phyloP scores from a whole-genome alignment of 306 rosid genomes.

The Rosa persica region DNA sequence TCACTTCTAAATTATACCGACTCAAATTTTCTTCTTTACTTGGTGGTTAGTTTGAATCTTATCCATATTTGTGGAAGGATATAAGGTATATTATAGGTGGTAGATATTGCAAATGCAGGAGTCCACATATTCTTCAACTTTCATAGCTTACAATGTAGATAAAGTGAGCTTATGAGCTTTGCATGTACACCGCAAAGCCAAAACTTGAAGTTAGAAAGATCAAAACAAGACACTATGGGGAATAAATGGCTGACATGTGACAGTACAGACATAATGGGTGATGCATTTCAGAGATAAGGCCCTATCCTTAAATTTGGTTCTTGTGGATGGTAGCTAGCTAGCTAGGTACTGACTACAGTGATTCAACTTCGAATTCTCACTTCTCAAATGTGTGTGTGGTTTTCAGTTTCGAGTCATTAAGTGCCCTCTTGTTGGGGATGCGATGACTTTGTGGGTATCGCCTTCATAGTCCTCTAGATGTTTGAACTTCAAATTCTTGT shows the following conservation, averaged over 20 bases:
- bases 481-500: neutral
- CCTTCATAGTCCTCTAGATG: neutral
- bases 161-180: neutral
- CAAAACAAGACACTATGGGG: slow-evolving; percentile 4
- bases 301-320: slow-evolving; percentile 46
- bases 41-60: neutral
- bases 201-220: neutral
- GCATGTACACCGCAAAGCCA: slow-evolving; percentile 2
- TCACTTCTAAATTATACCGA: neutral
- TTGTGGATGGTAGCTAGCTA: slow-evolving; percentile 28
- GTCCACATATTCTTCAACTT: slow-evolving; percentile 3
- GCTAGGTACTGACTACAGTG: neutral
- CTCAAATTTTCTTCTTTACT: neutral
- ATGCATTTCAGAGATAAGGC: slow-evolving; percentile 50
- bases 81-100: neutral
- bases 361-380: neutral
- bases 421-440: neutral
- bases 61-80: neutral
- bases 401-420: neutral
- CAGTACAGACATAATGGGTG: slow-evolving; percentile 16
- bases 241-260: slow-evolving; percentile 40
- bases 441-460: neutral
- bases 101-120: neutral
- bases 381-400: neutral
- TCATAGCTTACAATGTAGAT: neutral